phyloP scores from a whole-genome alignment of 1,139 yeast species.

The Hyphopichia khmerensis region DNA sequence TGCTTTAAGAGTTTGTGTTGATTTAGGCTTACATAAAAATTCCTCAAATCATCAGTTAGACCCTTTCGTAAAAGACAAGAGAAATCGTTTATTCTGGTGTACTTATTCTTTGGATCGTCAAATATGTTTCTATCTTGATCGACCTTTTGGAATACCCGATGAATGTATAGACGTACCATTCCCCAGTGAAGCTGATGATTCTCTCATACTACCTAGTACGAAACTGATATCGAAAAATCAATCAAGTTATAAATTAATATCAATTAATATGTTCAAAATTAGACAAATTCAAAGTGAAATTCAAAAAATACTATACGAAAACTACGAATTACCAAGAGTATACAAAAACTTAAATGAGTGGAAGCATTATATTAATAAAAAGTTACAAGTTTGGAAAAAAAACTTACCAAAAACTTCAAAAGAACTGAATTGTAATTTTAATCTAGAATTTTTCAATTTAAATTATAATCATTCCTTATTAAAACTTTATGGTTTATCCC shows the following conservation, averaged over 20 bases:
- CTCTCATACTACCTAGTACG: conserved; percentile 44
- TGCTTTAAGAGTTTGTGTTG: conserved; percentile 76
- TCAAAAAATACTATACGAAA: conserved; percentile 68
- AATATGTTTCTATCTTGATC: conserved; percentile 66
- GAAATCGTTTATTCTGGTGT: conserved; percentile 87
- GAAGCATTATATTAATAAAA: conserved; percentile 50
- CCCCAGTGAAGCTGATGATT: conserved; percentile 76
- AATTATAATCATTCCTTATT: conserved; percentile 78
- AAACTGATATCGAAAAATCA: neutral
- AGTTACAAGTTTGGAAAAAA: conserved; percentile 62
- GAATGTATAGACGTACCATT: conserved; percentile 62
- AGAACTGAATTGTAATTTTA: conserved; percentile 75
- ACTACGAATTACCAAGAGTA: conserved; percentile 64
- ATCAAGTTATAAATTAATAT: conserved; percentile 54
- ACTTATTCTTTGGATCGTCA: conserved; percentile 82
- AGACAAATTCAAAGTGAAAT: conserved; percentile 78
- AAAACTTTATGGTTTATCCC: conserved; percentile 74
- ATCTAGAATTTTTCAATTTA: conserved; percentile 63
- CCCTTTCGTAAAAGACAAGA: conserved; percentile 61
- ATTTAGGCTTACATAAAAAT: conserved; percentile 78
- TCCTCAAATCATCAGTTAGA: conserved; percentile 28
- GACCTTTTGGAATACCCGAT: conserved; percentile 77
- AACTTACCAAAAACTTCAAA: conserved; percentile 55
- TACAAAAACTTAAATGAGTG: conserved; percentile 57
- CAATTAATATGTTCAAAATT: conserved; percentile 64